Conservation (phyloP, 306 rosid species). For the Dryas octopetala region DNA sequence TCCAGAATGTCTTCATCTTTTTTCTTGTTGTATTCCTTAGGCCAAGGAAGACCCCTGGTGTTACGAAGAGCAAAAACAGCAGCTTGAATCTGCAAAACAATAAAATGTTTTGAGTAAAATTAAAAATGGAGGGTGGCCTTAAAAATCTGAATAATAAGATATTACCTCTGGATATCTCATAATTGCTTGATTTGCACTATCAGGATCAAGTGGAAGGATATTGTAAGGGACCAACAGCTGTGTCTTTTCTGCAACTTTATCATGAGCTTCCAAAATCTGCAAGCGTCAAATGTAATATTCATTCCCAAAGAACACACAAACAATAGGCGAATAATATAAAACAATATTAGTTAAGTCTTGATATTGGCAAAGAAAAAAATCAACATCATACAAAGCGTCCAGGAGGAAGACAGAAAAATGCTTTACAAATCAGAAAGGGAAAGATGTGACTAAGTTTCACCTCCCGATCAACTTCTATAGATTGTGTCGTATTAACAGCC, state of each 20-base stretch:
- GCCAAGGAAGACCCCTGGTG: constrained; percentile 95
- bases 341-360: neutral
- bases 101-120: constrained; percentile 6
- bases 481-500: constrained; percentile 96
- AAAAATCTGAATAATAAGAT: constrained; percentile 5
- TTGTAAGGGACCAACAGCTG: constrained; percentile 89
- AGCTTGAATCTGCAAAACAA: constrained; percentile 75
- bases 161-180: constrained; percentile 93
- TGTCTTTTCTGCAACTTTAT: constrained; percentile 92
- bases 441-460: constrained; percentile 32
- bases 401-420: neutral
- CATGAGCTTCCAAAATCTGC: constrained; percentile 93
- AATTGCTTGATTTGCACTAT: constrained; percentile 90
- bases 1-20: constrained; percentile 91
- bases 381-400: neutral
- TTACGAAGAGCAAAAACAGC: constrained; percentile 90
- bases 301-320: neutral
- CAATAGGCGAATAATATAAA: neutral
- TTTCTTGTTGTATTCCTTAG: constrained; percentile 77
- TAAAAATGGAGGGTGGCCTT: constrained; percentile 3
- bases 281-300: neutral
- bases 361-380: neutral
- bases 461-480: constrained; percentile 97
- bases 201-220: constrained; percentile 99
- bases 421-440: constrained; percentile 4